Conservation (phyloP, 441 rosid genomes). For the Brassica hybrid region DNA sequence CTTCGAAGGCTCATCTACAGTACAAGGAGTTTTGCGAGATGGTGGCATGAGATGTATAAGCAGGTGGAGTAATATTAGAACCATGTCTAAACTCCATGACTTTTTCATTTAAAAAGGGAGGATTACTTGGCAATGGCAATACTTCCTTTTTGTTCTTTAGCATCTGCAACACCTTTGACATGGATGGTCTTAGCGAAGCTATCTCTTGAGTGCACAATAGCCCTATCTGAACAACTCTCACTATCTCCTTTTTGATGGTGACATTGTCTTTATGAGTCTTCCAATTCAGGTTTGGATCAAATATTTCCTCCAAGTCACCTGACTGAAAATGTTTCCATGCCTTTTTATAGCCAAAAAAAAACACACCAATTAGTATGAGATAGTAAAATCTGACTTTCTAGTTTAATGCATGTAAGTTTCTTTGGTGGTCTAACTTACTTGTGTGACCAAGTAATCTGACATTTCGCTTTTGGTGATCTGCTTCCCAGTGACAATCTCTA, state of each 20-base stretch:
- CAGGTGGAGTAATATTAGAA: slow-evolving; percentile 54
- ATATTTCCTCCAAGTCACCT: slow-evolving; percentile 67
- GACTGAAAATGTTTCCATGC: slow-evolving; percentile 79
- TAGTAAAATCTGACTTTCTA: slow-evolving; percentile 2
- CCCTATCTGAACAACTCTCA: slow-evolving; percentile 72
- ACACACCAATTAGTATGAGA: slow-evolving; percentile 12
- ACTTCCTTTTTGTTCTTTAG: slow-evolving; percentile 66
- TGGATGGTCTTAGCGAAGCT: slow-evolving; percentile 72
- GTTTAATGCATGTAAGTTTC: neutral
- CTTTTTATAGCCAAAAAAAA: slow-evolving; percentile 43
- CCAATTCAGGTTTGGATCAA: slow-evolving; percentile 67
- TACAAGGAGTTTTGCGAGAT: slow-evolving; percentile 66
- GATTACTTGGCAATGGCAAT: slow-evolving; percentile 73
- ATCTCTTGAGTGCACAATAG: slow-evolving; percentile 83
- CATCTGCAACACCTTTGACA: slow-evolving; percentile 78
- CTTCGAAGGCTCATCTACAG: slow-evolving; percentile 62
- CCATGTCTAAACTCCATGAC: slow-evolving; percentile 76
- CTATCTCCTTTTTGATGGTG: slow-evolving; percentile 54
- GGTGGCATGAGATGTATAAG: slow-evolving; percentile 66
- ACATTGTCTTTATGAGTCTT: slow-evolving; percentile 46
- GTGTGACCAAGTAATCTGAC: slow-evolving; percentile 50
- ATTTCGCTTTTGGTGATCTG: slow-evolving; percentile 77
- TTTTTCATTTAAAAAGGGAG: slow-evolving; percentile 84
- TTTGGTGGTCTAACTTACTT: slow-evolving; percentile 32
- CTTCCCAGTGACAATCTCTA: slow-evolving; percentile 82